A percentile compares a stretch with the other conserved stretches of the same genome.
These are phyloP conservation scores for Sanchytrium tribonematis DNA, from an alignment of 371 early-diverging fungal species.

Conservation along the genomic window DNA sequence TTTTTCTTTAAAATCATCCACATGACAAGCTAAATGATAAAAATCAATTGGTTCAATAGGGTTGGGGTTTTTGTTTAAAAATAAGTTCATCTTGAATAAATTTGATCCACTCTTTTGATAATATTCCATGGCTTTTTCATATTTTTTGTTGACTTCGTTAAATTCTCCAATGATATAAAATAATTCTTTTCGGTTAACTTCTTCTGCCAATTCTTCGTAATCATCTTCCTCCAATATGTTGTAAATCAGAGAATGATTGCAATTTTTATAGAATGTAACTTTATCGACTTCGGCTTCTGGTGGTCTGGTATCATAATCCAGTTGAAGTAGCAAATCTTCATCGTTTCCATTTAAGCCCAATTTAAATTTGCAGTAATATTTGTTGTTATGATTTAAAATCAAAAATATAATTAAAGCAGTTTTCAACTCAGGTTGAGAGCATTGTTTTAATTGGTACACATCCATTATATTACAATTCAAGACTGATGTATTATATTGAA, in stretches of 20 bases:
- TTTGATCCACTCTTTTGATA: not conserved
- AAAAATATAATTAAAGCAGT: not conserved
- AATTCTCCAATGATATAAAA: not conserved
- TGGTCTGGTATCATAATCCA: not conserved
- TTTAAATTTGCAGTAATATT: not conserved
- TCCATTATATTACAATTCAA: not conserved
- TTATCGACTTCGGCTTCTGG: not conserved
- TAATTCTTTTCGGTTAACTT: not conserved
- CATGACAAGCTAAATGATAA: not conserved
- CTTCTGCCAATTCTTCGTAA: not conserved
- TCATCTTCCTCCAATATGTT: not conserved
- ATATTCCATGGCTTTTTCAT: not conserved
- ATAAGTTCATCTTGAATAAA: not conserved
- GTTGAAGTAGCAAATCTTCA: not conserved
- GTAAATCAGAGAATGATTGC: not conserved
- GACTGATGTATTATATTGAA: not conserved
- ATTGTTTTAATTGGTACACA: not conserved
- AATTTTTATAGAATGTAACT: not conserved
- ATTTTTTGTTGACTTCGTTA: not conserved
- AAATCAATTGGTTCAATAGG: not conserved
- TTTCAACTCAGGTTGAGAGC: not conserved
- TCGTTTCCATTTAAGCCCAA: not conserved
- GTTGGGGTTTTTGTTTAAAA: not conserved
- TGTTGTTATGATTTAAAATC: not conserved
- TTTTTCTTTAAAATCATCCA: not conserved